Percentiles rank a stretch among this genome's conserved stretches.
Evolutionary conservation across 108 stramenopile genomes (phyloP).

Genomic region (Chaetoceros muelleri): DNA sequence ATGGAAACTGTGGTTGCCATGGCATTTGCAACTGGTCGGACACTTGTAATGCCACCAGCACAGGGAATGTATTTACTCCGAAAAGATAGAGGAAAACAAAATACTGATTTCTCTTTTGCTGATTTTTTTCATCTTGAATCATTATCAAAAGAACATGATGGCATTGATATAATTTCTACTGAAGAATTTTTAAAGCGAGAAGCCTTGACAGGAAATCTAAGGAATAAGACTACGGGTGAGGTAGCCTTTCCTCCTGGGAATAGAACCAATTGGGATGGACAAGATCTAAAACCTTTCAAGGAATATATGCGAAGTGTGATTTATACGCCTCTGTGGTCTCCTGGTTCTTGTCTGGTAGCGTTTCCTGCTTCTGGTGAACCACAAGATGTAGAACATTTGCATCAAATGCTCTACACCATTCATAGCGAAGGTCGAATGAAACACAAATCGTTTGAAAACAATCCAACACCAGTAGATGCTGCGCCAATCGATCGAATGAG

Average conservation of each 20-base stretch:
- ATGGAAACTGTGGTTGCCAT: constrained; percentile 75
- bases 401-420: constrained; percentile 23
- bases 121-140: constrained; percentile 57
- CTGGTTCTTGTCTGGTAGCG: constrained; percentile 42
- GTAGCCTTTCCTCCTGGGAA: constrained; percentile 55
- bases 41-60: constrained; percentile 69
- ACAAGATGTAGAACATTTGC: constrained; percentile 30
- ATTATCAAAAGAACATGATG: constrained; percentile 39
- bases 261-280: constrained; percentile 62
- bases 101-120: constrained; percentile 12
- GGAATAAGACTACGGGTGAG: constrained; percentile 29
- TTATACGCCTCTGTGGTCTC: constrained; percentile 39
- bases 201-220: constrained; percentile 33
- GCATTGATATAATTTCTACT: constrained; percentile 71
- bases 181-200: constrained; percentile 55
- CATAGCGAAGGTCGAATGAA: constrained; percentile 13
- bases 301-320: constrained; percentile 40
- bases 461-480: constrained; percentile 64
- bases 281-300: constrained; percentile 28
- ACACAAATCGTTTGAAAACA: constrained; percentile 14
- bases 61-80: constrained; percentile 49
- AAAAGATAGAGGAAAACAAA: constrained; percentile 8
- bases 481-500: constrained; percentile 42
- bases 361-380: constrained; percentile 51
- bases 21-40: constrained; percentile 85